Evolutionary conservation across 257 asterid genomes (phyloP).

Genomic region (Fraxinus pennsylvanica): DNA sequence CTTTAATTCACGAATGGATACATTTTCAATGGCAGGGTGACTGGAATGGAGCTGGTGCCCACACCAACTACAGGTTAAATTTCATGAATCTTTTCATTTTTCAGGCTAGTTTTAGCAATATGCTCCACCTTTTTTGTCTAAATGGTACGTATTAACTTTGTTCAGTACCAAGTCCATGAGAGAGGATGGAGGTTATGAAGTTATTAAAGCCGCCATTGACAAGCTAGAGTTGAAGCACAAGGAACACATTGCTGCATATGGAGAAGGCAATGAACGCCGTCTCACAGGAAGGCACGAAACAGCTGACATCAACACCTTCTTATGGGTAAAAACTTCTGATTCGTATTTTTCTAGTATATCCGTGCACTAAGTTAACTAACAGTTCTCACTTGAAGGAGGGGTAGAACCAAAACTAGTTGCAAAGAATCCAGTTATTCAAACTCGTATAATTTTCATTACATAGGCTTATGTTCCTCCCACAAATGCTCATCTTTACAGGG

Average conservation of each 20-base stretch:
- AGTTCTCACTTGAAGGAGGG: background rate
- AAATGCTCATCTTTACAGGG: slow-evolving; percentile 13
- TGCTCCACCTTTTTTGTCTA: background rate
- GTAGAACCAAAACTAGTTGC: background rate
- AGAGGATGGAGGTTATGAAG: slow-evolving; percentile 52
- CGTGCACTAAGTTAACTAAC: background rate
- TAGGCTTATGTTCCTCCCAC: background rate
- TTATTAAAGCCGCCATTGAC: slow-evolving; percentile 55
- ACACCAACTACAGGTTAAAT: slow-evolving; percentile 58
- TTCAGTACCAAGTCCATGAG: slow-evolving; percentile 56
- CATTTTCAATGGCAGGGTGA: slow-evolving; percentile 43
- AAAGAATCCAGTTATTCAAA: background rate
- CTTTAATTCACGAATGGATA: background rate
- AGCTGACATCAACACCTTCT: slow-evolving; percentile 50
- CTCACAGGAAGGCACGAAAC: slow-evolving; percentile 59
- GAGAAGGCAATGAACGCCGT: slow-evolving; percentile 63
- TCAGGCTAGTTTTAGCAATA: background rate
- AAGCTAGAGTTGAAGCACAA: slow-evolving; percentile 54
- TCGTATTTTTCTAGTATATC: background rate
- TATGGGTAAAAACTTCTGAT: slow-evolving; percentile 41
- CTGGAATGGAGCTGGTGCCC: slow-evolving; percentile 72
- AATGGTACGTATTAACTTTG: background rate
- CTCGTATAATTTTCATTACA: background rate
- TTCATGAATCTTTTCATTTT: background rate
- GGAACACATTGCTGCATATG: slow-evolving; percentile 58